phyloP scores from a whole-genome alignment of 768 basidiomycete species.

The Boletus huronensis region DNA sequence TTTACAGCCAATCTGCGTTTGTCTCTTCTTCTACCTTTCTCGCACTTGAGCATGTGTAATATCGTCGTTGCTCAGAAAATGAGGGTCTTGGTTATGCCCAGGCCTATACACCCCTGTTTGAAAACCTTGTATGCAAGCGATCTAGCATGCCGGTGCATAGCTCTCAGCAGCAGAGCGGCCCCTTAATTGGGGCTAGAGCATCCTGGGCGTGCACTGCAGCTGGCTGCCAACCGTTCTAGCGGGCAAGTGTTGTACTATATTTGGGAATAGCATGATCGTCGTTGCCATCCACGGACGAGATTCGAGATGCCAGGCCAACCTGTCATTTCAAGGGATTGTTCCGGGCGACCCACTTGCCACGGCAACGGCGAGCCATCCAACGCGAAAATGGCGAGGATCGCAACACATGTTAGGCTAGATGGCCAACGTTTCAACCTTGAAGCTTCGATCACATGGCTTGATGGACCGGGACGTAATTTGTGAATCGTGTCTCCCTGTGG shows the following conservation, averaged over 20 bases:
- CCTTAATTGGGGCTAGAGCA: too few species aligned
- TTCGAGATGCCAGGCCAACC: neutral
- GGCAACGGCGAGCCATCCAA: neutral
- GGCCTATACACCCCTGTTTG: neutral
- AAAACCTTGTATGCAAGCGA: too few species aligned
- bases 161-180: too few species aligned
- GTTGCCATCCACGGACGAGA: neutral
- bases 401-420: neutral
- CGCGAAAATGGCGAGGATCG: conserved; percentile 7
- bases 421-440: neutral
- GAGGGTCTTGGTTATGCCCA: neutral
- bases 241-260: neutral
- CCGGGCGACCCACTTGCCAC: conserved; percentile 7
- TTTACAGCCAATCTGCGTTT: neutral
- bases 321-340: neutral
- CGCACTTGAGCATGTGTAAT: neutral
- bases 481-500: neutral
- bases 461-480: conserved; percentile 9
- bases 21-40: neutral
- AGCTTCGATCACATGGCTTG: conserved; percentile 12
- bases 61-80: neutral
- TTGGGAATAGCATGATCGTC: conserved; percentile 16
- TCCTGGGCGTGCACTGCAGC: too few species aligned
- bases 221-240: neutral
- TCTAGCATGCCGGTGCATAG: too few species aligned